A percentile compares a stretch with the other conserved stretches of the same genome.
Evolutionary conservation across 768 basidiomycete genomes (phyloP).

Genomic region (Mycena capillaripes): DNA sequence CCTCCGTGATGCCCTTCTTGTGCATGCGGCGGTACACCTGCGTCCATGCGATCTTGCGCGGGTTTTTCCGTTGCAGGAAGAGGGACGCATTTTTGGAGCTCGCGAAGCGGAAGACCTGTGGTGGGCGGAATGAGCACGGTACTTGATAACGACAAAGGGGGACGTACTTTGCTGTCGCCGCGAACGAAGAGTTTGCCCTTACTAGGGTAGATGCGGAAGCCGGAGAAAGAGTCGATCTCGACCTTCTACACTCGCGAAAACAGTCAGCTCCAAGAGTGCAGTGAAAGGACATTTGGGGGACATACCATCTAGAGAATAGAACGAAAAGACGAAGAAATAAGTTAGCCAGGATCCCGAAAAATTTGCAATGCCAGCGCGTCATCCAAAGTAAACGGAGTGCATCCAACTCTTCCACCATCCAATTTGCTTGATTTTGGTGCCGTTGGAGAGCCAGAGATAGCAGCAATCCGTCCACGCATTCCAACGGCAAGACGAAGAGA

Average conservation of each 20-base stretch:
- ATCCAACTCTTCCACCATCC: slow-evolving; percentile 3
- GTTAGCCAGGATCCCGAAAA: slow-evolving; percentile 9
- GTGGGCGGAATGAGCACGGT: neutral
- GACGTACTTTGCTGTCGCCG: slow-evolving; percentile 91
- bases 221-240: slow-evolving; percentile 98
- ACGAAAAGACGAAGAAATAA: neutral
- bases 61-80: slow-evolving; percentile 99
- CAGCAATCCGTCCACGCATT: neutral
- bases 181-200: slow-evolving; percentile 97
- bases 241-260: slow-evolving; percentile 77
- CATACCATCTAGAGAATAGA: slow-evolving; percentile 29
- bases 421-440: neutral
- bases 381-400: neutral
- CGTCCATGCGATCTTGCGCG: slow-evolving; percentile 99
- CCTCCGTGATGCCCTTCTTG: slow-evolving; percentile 99
- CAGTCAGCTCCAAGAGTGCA: neutral
- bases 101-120: slow-evolving; percentile 95
- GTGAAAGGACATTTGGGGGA: neutral
- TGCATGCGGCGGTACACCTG: slow-evolving; percentile 95
- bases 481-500: neutral
- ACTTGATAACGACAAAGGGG: neutral
- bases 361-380: slow-evolving; percentile 2
- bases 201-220: slow-evolving; percentile 97
- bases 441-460: slow-evolving; percentile 9
- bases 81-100: slow-evolving; percentile 95